Conservation (phyloP, 2,329 filamentous ascomycete species). For the Lithohypha guttulata region DNA sequence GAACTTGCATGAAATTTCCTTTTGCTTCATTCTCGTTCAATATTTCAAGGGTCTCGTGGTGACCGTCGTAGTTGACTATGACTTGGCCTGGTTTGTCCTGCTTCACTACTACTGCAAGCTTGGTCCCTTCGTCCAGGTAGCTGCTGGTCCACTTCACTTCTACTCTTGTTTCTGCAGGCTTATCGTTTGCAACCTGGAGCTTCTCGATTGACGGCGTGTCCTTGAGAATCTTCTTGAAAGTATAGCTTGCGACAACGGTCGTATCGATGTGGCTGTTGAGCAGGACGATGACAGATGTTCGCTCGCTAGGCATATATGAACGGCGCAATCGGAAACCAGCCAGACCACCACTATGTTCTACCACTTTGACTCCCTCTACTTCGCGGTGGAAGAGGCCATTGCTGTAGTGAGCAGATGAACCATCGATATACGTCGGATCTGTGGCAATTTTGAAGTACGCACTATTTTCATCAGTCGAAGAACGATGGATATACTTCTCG, state of each 20-base stretch:
- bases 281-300: conserved; percentile 31
- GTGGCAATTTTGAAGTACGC: conserved; percentile 27
- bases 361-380: conserved; percentile 22
- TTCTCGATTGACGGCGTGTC: background rate
- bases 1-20: conserved; percentile 21
- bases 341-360: conserved; percentile 35
- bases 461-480: conserved; percentile 25
- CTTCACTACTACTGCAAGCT: conserved; percentile 25
- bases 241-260: conserved; percentile 21
- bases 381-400: conserved; percentile 27
- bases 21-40: conserved; percentile 12
- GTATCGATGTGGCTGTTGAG: conserved; percentile 32
- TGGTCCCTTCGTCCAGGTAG: conserved; percentile 31
- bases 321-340: conserved; percentile 32
- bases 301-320: conserved; percentile 26
- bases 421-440: conserved; percentile 27
- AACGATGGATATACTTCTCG: conserved; percentile 31
- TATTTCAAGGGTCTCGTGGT: conserved; percentile 20
- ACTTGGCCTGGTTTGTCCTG: conserved; percentile 17
- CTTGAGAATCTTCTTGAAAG: conserved; percentile 26
- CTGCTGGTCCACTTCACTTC: conserved; percentile 31
- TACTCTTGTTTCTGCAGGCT: no score
- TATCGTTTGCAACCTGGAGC: background rate
- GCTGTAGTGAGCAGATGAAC: conserved; percentile 28
- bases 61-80: conserved; percentile 24